phyloP scores from a whole-genome alignment of 306 rosid genomes.

The Lathyrus tuberosus region DNA sequence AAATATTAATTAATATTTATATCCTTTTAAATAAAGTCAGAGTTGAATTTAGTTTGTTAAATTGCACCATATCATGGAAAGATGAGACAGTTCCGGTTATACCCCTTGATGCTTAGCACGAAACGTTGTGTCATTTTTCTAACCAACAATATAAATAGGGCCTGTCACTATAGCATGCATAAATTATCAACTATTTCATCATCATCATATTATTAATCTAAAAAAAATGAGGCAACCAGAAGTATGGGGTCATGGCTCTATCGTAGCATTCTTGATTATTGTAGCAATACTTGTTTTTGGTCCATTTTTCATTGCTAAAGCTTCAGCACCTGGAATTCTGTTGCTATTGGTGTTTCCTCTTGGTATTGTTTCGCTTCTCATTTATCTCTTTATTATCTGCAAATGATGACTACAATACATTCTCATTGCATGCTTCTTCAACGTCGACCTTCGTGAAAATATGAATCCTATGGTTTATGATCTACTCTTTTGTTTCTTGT shows the following conservation, averaged over 20 bases:
- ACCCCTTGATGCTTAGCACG: not conserved
- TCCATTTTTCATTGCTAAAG: conserved; percentile 14
- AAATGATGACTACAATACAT: not conserved
- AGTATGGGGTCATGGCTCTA: conserved; percentile 47
- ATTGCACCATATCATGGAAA: not conserved
- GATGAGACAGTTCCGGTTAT: conserved; percentile 1
- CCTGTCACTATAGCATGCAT: not conserved
- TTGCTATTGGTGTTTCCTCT: conserved; percentile 35
- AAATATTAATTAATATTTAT: not conserved
- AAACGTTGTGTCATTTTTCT: conserved; percentile 2
- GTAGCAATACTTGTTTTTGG: conserved; percentile 21
- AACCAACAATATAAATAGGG: not conserved
- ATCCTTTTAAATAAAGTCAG: not conserved
- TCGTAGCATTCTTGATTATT: not conserved
- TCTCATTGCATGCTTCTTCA: no score
- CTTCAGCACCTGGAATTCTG: conserved; percentile 36
- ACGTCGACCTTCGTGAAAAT: no score
- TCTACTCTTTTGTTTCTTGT: no score
- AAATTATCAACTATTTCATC: not conserved
- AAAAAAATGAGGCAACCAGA: conserved; percentile 39
- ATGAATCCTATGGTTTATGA: no score
- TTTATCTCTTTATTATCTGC: conserved; percentile 25
- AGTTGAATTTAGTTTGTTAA: not conserved
- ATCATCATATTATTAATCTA: not conserved
- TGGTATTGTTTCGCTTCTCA: conserved; percentile 3